Evolutionary conservation across 23 red algal species (phyloP).

Genomic region (Gracilaria vermiculophylla): DNA sequence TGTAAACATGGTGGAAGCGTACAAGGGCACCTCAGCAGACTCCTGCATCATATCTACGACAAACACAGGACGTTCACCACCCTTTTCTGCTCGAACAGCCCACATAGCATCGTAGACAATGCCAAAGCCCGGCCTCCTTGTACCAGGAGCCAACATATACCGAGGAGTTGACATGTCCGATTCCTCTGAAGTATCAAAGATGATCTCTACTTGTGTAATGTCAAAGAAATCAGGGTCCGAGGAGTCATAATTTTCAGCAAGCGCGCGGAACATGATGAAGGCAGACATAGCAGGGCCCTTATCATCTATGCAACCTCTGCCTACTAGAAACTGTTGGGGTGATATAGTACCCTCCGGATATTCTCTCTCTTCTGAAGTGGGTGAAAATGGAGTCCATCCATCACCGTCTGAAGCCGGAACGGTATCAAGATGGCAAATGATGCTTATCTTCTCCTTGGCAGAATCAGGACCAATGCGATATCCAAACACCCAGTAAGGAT

Average conservation of each 20-base stretch:
- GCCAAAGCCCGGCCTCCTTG: slow-evolving; percentile 22
- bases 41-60: background rate
- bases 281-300: slow-evolving; percentile 45
- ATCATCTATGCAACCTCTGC: slow-evolving; percentile 39
- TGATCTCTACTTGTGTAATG: slow-evolving; percentile 36
- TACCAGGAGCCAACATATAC: slow-evolving; percentile 15
- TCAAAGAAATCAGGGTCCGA: slow-evolving; percentile 1
- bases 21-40: slow-evolving; percentile 1
- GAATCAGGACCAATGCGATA: slow-evolving; percentile 33
- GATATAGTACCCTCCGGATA: slow-evolving; percentile 1
- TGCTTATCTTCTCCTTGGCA: slow-evolving; percentile 4
- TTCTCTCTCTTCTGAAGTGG: background rate
- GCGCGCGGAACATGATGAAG: slow-evolving; percentile 29
- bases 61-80: slow-evolving; percentile 39
- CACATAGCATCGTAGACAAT: slow-evolving; percentile 51
- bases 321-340: slow-evolving; percentile 29
- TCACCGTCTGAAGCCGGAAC: slow-evolving; percentile 22
- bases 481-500: slow-evolving; percentile 30
- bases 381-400: slow-evolving; percentile 24
- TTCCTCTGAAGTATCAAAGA: slow-evolving; percentile 50
- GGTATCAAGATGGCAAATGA: slow-evolving; percentile 57
- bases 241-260: slow-evolving; percentile 15
- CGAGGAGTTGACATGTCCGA: slow-evolving; percentile 41
- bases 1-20: slow-evolving; percentile 1
- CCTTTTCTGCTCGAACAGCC: slow-evolving; percentile 46